Evolutionary conservation across 2,329 filamentous ascomycete species (phyloP), one percentile per base, ranked within the genome.

Genomic region (Cercospora citrullina): DNA sequence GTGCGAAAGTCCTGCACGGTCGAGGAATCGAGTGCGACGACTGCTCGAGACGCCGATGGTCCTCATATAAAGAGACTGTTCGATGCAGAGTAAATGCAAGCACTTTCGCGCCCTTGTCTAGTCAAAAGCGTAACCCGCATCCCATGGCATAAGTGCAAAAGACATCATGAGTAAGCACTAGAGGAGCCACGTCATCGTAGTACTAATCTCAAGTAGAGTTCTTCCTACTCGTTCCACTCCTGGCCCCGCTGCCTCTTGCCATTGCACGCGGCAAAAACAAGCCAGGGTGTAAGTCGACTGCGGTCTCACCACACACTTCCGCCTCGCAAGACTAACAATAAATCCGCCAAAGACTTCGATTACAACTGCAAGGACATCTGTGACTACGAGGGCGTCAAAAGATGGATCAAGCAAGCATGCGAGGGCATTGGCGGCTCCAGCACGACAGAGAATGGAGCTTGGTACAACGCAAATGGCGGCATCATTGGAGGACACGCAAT

Each of bases 401-500:
- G 14, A 61, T 66, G 64, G 58, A n/a, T 66, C 4, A 28, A 31
- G 31, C 64, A 66, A 60, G 63, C 63, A 23, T 65, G 63, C 21
- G 33, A 51, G 53, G 64, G 64, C 10, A 61, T 66, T 30, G 64
- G 64, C 6, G 64, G 64, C 9, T 60, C 30, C 1, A 28, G 30
- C 2, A 42, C 60, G 4, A 60, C 39, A 23, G 26, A 18, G 4
- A 21, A 39, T 1, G 57, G 57, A 18, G 14, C 31, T 21, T 12
- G 10, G 26, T 55, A 53, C 16, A 55, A n/a, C 14, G 10, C 4
- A 2, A 60, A 12, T 21, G 53, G 63, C 26, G 9, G 36, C 9
- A 23, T 51, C 14, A 18, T 63, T n/a, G 57, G 39, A 51, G 39
- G 23, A 36, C 23, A 23, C 18, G 57, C 39, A 8, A 48, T 60